Evolutionary conservation across 176 grass and related monocot species (phyloP).

Genomic region (Aegilops sharonensis): DNA sequence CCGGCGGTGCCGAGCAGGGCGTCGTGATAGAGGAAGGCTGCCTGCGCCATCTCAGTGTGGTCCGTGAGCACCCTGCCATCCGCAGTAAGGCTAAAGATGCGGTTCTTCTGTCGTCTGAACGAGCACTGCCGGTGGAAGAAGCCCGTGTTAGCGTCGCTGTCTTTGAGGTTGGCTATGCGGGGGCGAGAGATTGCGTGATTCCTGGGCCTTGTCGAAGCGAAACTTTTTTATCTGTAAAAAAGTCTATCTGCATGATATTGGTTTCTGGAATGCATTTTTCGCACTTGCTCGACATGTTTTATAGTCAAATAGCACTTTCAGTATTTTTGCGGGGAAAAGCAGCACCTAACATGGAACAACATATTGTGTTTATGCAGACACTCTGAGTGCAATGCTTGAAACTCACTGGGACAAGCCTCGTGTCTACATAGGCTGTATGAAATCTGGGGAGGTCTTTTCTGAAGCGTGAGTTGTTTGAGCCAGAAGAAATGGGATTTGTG

Average conservation of each 20-base stretch:
- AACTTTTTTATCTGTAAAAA: constrained; percentile 4
- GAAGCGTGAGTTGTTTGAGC: constrained; percentile 73
- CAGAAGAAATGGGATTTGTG: constrained; percentile 18
- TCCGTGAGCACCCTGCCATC: no score
- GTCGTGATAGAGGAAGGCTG: no score
- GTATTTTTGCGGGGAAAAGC: background rate
- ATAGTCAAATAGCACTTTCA: background rate
- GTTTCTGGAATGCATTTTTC: constrained; percentile 4
- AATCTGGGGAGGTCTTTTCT: constrained; percentile 99
- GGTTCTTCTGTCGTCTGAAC: no score
- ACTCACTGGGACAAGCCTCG: constrained; percentile 83
- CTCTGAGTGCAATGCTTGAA: constrained; percentile 77
- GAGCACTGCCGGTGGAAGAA: no score
- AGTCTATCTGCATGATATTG: background rate
- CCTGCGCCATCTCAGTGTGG: no score
- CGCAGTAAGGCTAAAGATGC: no score
- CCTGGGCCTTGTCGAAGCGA: no score
- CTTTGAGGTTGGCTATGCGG: no score
- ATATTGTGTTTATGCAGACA: constrained; percentile 65
- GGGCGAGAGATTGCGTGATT: no score
- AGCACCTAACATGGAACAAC: constrained; percentile 11
- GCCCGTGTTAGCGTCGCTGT: no score
- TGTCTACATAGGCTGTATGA: constrained; percentile 97
- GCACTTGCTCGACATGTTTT: constrained; percentile 5
- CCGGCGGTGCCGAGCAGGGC: no score